Evolutionary conservation across 208 protist species (phyloP).

Genomic region (Acanthamoeba triangularis): DNA sequence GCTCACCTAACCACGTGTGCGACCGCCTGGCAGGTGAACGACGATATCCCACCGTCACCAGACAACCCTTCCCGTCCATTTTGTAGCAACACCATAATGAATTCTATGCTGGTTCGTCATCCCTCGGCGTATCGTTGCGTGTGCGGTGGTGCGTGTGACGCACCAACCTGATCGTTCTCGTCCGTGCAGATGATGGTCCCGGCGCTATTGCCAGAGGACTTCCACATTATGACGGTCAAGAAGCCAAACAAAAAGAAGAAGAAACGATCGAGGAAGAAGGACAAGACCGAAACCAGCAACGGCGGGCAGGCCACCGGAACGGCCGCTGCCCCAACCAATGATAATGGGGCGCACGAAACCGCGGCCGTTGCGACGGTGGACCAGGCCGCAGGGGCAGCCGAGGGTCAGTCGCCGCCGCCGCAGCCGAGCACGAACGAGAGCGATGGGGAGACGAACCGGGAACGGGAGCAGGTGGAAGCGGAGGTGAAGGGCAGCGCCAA

Average conservation of each 20-base stretch:
- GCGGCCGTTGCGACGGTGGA: too few species aligned
- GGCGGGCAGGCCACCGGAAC: background rate
- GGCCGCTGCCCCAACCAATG: too few species aligned
- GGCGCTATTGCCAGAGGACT: conserved; percentile 56
- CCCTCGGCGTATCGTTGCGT: background rate
- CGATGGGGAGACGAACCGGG: background rate
- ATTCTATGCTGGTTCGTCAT: conserved; percentile 36
- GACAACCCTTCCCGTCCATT: conserved; percentile 62
- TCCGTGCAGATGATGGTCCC: background rate
- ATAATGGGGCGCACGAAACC: background rate
- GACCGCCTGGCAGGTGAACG: background rate
- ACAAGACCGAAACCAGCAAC: background rate
- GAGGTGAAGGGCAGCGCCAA: background rate
- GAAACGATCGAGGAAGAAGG: conserved; percentile 42
- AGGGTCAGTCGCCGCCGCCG: too few species aligned
- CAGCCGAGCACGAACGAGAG: background rate
- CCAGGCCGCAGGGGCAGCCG: too few species aligned
- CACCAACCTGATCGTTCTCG: background rate
- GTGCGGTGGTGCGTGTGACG: background rate
- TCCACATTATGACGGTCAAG: conserved; percentile 54
- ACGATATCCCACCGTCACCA: conserved; percentile 59
- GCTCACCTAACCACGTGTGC: background rate
- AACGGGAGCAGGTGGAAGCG: too few species aligned
- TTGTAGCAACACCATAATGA: conserved; percentile 50
- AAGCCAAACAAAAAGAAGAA: conserved; percentile 74